Base-by-base conservation (phyloP, 2,329 filamentous ascomycete genomes). In the Teratosphaeriaceae sp. region DNA sequence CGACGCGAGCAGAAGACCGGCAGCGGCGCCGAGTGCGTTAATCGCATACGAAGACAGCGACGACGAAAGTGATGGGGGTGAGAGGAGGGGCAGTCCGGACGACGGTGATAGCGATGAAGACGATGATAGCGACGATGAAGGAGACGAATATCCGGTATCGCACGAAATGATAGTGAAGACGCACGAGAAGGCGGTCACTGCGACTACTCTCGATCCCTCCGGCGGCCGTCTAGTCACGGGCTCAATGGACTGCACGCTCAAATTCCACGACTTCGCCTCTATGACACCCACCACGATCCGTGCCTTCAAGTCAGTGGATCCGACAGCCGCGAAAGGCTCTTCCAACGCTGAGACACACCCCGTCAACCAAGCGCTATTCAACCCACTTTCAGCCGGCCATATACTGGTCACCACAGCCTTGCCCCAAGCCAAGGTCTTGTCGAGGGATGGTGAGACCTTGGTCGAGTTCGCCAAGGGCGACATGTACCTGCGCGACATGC, bases 401-500 rank as follows among this genome's bases (percentile, higher is more conserved):
- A 81, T 98, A 47, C 78, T 98, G 24, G 94, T 92, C 54, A 74
- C 97, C 34, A 85, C 88, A 6, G 88, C 90, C 5, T 86, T 90
- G 30, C 83, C 90, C 1, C 90, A 97, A 63, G 87, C 90, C 11
- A 89, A 88, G 63, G 81, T 98, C 19, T 75, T 97, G 63, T 86
- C 80, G 55, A 81, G 92, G 57, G 90, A 98, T 68, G 92, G 92
- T 29, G 87, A 94, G 34, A 75, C 85, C 6, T 57, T 94, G 38
- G 83, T 84, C 1, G 88, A 96, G 59, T 97, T 95, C 52, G 84
- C 88, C 54, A 98, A 98, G 67, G 92, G 92, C 35, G 92, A 98
- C 62, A 97, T 97, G 89, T 98, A 98, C 58, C 69, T 98, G 52
- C 79, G 90, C 42, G 92, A 98, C 63, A 94, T 97, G 84, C 80